These are phyloP conservation scores for Apophysomyces ossiformis DNA, from an alignment of 371 early-diverging fungal species.

Conservation along the genomic window DNA sequence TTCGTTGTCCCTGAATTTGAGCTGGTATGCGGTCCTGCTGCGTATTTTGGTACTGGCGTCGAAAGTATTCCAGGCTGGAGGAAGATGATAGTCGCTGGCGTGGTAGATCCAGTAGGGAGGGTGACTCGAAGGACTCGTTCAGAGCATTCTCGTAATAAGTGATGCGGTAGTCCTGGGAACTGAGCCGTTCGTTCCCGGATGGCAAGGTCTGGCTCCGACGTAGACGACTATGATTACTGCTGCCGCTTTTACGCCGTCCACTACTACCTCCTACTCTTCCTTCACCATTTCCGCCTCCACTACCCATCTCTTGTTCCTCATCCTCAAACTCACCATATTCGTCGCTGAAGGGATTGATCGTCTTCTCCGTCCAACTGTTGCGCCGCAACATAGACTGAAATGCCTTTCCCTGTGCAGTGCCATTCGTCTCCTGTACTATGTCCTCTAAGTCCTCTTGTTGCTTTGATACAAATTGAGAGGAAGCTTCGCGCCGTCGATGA, in stretches of 20 bases:
- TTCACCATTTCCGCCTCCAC: too few relatives aligned
- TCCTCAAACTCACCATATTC: neutral
- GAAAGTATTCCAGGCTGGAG: neutral
- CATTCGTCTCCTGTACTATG: neutral
- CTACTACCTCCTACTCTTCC: neutral
- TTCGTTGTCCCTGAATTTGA: neutral
- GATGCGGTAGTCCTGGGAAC: neutral
- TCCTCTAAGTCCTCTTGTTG: neutral
- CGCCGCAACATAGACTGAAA: too few relatives aligned
- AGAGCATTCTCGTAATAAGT: neutral
- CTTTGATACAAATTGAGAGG: too few relatives aligned
- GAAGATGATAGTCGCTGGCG: neutral
- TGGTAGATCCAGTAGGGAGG: neutral
- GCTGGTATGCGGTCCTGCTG: neutral
- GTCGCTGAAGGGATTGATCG: neutral
- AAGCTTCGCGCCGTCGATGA: neutral
- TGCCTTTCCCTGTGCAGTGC: neutral
- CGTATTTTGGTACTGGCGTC: neutral
- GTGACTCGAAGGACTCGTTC: neutral
- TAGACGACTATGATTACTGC: conserved; percentile 97
- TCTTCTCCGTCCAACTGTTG: neutral
- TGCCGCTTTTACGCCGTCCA: conserved; percentile 53
- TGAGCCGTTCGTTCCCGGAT: conserved; percentile 71
- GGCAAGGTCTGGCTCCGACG: conserved; percentile 87
- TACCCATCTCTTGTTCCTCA: too few relatives aligned